These are phyloP conservation scores for Spergularia azorica DNA, from an alignment of 179 eudicot species.

Conservation along the genomic window DNA sequence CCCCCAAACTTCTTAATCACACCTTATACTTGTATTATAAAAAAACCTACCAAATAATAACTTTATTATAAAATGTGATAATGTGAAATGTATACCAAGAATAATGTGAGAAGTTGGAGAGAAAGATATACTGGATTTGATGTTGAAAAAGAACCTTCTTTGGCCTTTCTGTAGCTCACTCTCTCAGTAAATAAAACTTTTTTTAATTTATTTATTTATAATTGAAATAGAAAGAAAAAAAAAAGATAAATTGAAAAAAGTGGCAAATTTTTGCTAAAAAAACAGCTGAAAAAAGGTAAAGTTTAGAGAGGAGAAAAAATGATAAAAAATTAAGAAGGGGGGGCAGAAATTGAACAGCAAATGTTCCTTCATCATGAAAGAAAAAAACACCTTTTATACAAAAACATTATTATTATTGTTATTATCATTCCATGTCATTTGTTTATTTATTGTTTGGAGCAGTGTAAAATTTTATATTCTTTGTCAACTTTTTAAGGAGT, in stretches of 20 bases:
- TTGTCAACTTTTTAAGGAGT: constrained; percentile 29
- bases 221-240: background rate
- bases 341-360: constrained; percentile 20
- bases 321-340: constrained; percentile 17
- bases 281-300: constrained; percentile 15
- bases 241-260: constrained; percentile 15
- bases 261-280: constrained; percentile 21
- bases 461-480: constrained; percentile 10
- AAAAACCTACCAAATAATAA: constrained; percentile 13
- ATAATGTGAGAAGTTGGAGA: background rate
- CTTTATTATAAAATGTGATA: background rate
- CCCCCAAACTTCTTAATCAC: background rate
- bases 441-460: constrained; percentile 7
- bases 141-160: constrained; percentile 43
- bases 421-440: background rate
- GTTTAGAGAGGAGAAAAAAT: constrained; percentile 9
- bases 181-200: constrained; percentile 8
- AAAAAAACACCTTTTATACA: constrained; percentile 14
- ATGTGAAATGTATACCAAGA: background rate
- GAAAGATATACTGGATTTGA: constrained; percentile 27
- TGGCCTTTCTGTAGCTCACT: constrained; percentile 39
- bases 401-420: background rate
- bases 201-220: background rate
- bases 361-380: constrained; percentile 28
- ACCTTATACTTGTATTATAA: background rate